Evolutionary conservation across 164 flowering plant species (phyloP), one percentile per base, ranked within the genome.

Genomic region (Amborella trichopoda): DNA sequence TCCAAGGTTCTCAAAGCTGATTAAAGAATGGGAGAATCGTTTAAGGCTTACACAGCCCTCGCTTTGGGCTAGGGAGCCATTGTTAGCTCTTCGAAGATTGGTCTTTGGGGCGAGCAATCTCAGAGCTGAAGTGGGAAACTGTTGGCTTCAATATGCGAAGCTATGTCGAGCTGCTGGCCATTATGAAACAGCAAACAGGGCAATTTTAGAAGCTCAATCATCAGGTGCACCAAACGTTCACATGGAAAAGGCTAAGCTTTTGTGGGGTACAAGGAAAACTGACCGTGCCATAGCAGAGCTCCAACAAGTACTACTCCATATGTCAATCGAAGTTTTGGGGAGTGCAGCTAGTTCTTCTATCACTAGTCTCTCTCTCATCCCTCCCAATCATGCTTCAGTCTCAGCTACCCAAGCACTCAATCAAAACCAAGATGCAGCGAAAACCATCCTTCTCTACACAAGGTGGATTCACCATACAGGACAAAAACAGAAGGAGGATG

Each of bases 401-500:
- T 46, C 48, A 52, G 69, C 70, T 49, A 71, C 74, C 49, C 82
- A 77, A 63, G 44, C 72, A 44, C 51, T 59, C 46, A 75, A 71
- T 59, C 89, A 80, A 56, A 88, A 74, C 59, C 61, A 22, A 58
- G 82, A 74, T 71, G 58, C 77, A 44, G 99, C 96, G 36, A 83
- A 75, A 65, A 77, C 94, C 49, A 89, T 93, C 54, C 91, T 93
- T 25, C 65, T 93, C 12, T 93, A 93, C 58, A 67, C 96, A 8
- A 77, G 96, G 71, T 93, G 99, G 99, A 93, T 76, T 21, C 99
- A 93, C 66, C 77, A 79, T 54, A 85, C 95, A 53, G 99, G 96
- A 26, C 99, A 80, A 64, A 93, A 85, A 68, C 99, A 88, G 66
- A 93, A 85, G 64, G 95, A 84, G 63, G 96, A 93, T 70, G 96